Percentiles rank a stretch among this genome's conserved stretches.
These are phyloP conservation scores for Neofusicoccum kwambonambiense DNA, from an alignment of 2,329 filamentous ascomycete species.

Conservation along the genomic window DNA sequence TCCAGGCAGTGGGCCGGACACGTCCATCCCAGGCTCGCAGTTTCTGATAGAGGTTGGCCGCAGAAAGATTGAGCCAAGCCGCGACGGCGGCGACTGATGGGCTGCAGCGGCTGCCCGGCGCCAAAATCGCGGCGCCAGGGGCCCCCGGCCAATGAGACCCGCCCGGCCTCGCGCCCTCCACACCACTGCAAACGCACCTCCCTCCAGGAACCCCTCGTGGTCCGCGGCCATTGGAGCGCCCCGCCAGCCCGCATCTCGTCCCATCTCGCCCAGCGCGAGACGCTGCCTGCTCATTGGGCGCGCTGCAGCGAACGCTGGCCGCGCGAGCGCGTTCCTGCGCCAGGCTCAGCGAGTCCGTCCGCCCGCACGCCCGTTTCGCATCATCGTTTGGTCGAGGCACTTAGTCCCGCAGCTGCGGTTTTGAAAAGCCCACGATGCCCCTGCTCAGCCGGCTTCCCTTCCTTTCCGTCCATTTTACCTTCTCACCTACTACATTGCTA, in stretches of 20 bases:
- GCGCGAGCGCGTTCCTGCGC: neutral
- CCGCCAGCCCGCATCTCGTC: neutral
- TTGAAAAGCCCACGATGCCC: constrained; percentile 18
- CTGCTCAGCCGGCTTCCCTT: constrained; percentile 2
- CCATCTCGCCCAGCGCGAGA: neutral
- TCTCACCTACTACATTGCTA: constrained; percentile 5
- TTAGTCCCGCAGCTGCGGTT: constrained; percentile 15
- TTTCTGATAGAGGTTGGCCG: neutral
- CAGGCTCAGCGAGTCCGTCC: neutral
- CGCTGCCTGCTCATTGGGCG: neutral
- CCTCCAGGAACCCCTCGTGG: neutral
- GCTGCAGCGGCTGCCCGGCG: constrained; percentile 4
- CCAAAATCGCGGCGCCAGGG: neutral
- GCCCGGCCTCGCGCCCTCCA: neutral
- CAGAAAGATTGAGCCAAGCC: neutral
- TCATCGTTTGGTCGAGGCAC: constrained; percentile 14
- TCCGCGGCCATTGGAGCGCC: neutral
- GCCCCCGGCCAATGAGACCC: neutral
- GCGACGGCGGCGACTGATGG: neutral
- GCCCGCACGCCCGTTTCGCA: neutral
- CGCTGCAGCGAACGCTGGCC: neutral
- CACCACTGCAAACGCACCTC: constrained; percentile 1
- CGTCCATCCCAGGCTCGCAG: neutral
- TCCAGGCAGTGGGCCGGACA: neutral
- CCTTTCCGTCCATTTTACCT: constrained; percentile 9